These are phyloP conservation scores for Beta macrorhiza DNA, from an alignment of 179 eudicot species.

Conservation along the genomic window DNA sequence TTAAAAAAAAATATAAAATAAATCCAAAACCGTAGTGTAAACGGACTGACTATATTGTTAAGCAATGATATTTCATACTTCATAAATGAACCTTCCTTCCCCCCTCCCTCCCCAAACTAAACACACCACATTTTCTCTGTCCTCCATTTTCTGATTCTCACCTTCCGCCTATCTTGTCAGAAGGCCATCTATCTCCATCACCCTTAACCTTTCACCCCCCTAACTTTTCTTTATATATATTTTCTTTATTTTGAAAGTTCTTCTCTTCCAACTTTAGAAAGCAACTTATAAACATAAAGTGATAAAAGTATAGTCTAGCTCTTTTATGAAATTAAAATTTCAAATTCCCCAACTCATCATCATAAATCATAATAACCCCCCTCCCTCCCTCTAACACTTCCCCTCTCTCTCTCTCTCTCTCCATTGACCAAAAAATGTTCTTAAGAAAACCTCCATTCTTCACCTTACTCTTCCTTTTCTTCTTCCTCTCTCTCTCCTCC, in stretches of 20 bases:
- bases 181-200: constrained; percentile 19
- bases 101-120: background rate
- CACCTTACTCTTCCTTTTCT: background rate
- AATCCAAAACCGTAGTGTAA: no score
- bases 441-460: background rate
- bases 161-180: no score
- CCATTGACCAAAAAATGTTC: constrained; percentile 18
- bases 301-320: no score
- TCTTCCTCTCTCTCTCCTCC: background rate
- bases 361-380: background rate
- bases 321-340: background rate
- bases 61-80: no score
- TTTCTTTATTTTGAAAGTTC: no score
- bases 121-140: background rate
- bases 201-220: no score
- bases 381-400: background rate
- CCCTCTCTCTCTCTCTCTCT: background rate
- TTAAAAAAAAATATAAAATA: no score
- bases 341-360: background rate
- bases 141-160: background rate
- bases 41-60: no score
- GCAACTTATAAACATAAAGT: background rate
- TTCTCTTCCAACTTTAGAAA: constrained; percentile 8
- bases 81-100: background rate
- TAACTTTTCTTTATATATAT: no score